phyloP scores from a whole-genome alignment of 2,329 filamentous ascomycete genomes.

The Macrophomina tecta region DNA sequence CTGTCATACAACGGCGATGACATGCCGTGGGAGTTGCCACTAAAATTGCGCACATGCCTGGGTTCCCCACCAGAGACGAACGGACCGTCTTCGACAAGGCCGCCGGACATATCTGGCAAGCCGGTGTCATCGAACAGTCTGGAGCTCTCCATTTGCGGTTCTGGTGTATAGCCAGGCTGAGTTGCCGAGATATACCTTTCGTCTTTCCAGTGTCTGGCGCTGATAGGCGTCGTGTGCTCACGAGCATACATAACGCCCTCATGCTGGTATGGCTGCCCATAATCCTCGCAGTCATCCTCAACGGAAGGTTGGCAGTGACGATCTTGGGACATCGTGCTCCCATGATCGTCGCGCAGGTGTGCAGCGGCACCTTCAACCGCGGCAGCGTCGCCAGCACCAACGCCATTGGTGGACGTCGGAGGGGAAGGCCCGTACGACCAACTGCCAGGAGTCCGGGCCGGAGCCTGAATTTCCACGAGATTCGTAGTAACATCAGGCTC shows the following conservation, averaged over 20 bases:
- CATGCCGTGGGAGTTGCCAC: constrained; percentile 92
- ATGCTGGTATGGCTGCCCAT: constrained; percentile 38
- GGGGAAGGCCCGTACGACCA: constrained; percentile 65
- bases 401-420: constrained; percentile 39
- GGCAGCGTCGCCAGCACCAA: constrained; percentile 43
- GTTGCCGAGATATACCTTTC: constrained; percentile 90
- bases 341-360: constrained; percentile 36
- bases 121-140: constrained; percentile 63
- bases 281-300: constrained; percentile 46
- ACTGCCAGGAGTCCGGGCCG: constrained; percentile 59
- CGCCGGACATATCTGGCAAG: constrained; percentile 58
- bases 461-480: constrained; percentile 80
- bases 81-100: constrained; percentile 62
- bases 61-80: constrained; percentile 63
- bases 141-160: constrained; percentile 50
- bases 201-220: constrained; percentile 67
- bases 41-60: constrained; percentile 70
- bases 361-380: constrained; percentile 58
- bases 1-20: constrained; percentile 88
- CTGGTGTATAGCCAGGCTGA: constrained; percentile 59
- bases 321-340: constrained; percentile 35
- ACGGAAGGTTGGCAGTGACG: constrained; percentile 44
- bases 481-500: constrained; percentile 78
- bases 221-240: constrained; percentile 42
- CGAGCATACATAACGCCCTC: constrained; percentile 17